Base-by-base conservation (phyloP, 257 asterid species). In the Lycium ferocissimum region DNA sequence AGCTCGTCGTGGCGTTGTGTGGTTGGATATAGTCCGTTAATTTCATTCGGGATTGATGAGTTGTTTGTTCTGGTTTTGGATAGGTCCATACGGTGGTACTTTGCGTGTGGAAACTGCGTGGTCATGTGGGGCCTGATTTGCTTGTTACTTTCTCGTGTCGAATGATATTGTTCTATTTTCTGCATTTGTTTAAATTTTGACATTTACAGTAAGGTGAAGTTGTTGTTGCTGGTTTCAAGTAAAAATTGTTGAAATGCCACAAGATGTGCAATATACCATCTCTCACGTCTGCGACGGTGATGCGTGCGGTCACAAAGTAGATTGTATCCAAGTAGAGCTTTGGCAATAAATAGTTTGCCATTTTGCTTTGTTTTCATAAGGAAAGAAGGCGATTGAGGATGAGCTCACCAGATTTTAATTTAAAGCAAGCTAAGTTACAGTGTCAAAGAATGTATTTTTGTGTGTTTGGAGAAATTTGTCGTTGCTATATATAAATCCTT, bases 301-400 rank as follows among this genome's bases (percentile, higher is more conserved):
- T 72, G n/a, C 17, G 12, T 53, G 66, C 51, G 3, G 66, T 78
- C 82, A 33, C 82, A 78, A 20, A 78, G 82, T 78, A 78, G 65
- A 78, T 78, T 53, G 82, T 53, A 53, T 54, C 22, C 82, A 51
- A 26, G 14, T 33, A 26, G 33, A 78, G 47, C 49, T 78, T 53
- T 9, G 65, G 49, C 65, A 22, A 53, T 15, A 33, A 26, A 33
- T 70, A 76, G 14, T 51, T 45, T 51, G 62, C 45, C 43, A 33
- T 51, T 76, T 76, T 26, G 45, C 45, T 18, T 49, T 51, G 63
- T 51, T 76, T 22, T 7, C 43, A 53, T 12, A 22, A 76, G 45
- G 81, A 53, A 51, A 9, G 22, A 76, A 76, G 51, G 81, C 22
- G 0, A 51, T 22, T 14, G 62, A 51, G 47, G 81, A 51, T 22